Percentiles rank a stretch among this genome's conserved stretches.
Evolutionary conservation across 768 basidiomycete species (phyloP).

Genomic region (Phlebiopsis flavidoalba): DNA sequence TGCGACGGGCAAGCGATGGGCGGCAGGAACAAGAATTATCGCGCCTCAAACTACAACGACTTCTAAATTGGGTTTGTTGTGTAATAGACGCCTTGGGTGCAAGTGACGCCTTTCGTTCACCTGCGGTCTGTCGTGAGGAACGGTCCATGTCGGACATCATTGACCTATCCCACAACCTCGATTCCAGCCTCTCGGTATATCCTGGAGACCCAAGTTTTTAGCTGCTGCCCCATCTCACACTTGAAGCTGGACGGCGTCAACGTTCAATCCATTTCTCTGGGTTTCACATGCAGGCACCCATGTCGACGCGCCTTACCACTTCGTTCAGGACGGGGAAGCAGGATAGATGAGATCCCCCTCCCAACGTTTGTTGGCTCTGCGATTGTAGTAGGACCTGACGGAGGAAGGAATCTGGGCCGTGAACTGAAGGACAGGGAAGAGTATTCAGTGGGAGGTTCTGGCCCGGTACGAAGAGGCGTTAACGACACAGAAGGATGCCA

Average conservation of each 20-base stretch:
- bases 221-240: slow-evolving; percentile 35
- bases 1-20: too few species aligned
- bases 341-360: slow-evolving; percentile 54
- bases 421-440: neutral
- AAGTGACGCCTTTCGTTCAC: neutral
- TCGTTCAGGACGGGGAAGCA: slow-evolving; percentile 49
- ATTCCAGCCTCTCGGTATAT: slow-evolving; percentile 41
- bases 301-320: slow-evolving; percentile 74
- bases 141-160: slow-evolving; percentile 25
- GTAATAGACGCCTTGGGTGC: too few species aligned
- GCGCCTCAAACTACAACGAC: too few species aligned
- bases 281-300: slow-evolving; percentile 77
- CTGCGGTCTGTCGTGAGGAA: neutral
- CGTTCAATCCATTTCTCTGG: slow-evolving; percentile 46
- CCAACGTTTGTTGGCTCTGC: slow-evolving; percentile 43
- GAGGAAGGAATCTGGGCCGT: neutral
- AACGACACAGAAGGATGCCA: slow-evolving; percentile 25
- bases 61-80: too few species aligned
- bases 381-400: slow-evolving; percentile 46
- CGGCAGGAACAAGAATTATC: neutral
- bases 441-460: slow-evolving; percentile 15
- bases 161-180: slow-evolving; percentile 51
- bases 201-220: slow-evolving; percentile 52
- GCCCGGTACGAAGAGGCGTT: slow-evolving; percentile 23
- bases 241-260: slow-evolving; percentile 44